Evolutionary conservation across 2,329 filamentous ascomycete genomes (phyloP), one percentile per base, ranked within the genome.

Genomic region (Diplodia scrobiculata): DNA sequence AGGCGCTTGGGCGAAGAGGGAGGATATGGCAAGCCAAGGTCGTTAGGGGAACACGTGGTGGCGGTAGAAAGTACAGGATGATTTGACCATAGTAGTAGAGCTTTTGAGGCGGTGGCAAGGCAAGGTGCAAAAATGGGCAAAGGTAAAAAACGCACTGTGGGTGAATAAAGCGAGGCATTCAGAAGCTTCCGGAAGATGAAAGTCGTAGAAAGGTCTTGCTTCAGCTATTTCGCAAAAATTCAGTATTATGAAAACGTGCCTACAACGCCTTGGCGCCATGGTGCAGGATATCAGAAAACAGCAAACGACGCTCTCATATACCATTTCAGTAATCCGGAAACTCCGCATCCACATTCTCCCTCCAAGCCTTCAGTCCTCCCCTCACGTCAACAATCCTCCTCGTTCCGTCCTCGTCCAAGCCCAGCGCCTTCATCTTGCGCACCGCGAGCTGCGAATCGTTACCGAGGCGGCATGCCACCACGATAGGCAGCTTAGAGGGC

Each of bases 381-480:
- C 80, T 80, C 29, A 95, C 87, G 74, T 95, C 91, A 11, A 86
- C 86, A 52, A 94, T 85, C 69, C 84, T 86, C 11, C 87, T 82
- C 53, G 80, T 77, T 0, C 85, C 84, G 6, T 53, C 65, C 11
- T 58, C 41, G n/a, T 63, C 51, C 1, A 87, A 70, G 0, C 86
- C 86, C 52, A 86, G 72, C 14, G 89, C 84, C 71, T 89, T 88
- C 66, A 94, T 79, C 71, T 86, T 88, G 70, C 81, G 84, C 0
- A 87, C 84, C 0, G 87, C 87, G 21, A 91, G 70, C 73, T 94
- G 91, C 11, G 90, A 93, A 74, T 95, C 91, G 69, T 93, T 91
- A 0, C 91, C 91, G 1, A 90, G 81, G 34, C 90, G 83, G 70
- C 91, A 95, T 0, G 95, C 82, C 0, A 92, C 79, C 67, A 90